Evolutionary conservation across 2,329 filamentous ascomycete species (phyloP).

Genomic region (Aspergillus neoniger): DNA sequence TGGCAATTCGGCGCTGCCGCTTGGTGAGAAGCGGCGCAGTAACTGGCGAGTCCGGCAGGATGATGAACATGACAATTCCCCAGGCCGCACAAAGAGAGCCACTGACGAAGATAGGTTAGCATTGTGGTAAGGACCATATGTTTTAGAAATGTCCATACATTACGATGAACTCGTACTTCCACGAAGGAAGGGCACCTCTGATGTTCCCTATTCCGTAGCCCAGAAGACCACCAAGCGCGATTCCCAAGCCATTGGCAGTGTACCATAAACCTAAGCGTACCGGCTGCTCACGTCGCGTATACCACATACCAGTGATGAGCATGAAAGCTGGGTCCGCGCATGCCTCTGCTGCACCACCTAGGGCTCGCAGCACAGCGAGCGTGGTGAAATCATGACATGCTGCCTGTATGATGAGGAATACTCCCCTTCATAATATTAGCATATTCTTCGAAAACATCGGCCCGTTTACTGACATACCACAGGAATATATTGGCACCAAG

Average conservation of each 20-base stretch:
- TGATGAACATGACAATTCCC: constrained; percentile 59
- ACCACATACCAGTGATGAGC: constrained; percentile 67
- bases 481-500: constrained; percentile 60
- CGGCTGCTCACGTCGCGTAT: constrained; percentile 64
- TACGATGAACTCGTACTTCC: constrained; percentile 71
- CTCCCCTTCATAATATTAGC: constrained; percentile 35
- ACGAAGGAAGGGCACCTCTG: constrained; percentile 57
- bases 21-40: constrained; percentile 55
- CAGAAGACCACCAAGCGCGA: constrained; percentile 59
- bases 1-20: constrained; percentile 56
- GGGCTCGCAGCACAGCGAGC: constrained; percentile 58
- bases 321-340: constrained; percentile 63
- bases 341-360: constrained; percentile 60
- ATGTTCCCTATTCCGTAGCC: constrained; percentile 65
- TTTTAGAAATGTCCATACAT: constrained; percentile 40
- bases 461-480: constrained; percentile 39
- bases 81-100: constrained; percentile 59
- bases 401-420: constrained; percentile 55
- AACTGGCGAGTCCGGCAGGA: constrained; percentile 61
- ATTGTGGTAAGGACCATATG: background rate
- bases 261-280: constrained; percentile 63
- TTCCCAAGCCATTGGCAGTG: constrained; percentile 60
- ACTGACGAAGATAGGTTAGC: constrained; percentile 22
- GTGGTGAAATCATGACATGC: constrained; percentile 58
- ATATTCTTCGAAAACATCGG: background rate